Evolutionary conservation across 495 filamentous ascomycete genomes (phyloP).

Genomic region (Chaetomidium leptoderma): DNA sequence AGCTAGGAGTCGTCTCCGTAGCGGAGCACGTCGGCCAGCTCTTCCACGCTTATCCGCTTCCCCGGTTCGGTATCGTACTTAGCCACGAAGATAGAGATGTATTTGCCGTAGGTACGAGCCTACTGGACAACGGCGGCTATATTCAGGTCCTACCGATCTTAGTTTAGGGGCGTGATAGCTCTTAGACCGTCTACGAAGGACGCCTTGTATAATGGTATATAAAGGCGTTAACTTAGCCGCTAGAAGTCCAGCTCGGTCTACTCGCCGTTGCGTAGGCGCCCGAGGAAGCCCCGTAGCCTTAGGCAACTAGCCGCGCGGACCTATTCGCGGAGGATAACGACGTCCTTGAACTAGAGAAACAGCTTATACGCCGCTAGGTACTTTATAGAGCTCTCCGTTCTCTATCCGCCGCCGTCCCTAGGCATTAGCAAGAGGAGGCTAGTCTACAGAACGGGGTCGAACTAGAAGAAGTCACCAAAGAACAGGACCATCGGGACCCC

Average conservation of each 20-base stretch:
- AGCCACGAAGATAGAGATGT: slow-evolving; percentile 10
- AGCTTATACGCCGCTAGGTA: slow-evolving; percentile 8
- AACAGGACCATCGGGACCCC: slow-evolving; percentile 12
- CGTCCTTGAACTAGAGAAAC: slow-evolving; percentile 9
- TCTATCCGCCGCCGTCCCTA: slow-evolving; percentile 5
- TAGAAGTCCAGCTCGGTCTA: slow-evolving; percentile 6
- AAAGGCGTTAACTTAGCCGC: background rate
- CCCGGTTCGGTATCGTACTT: slow-evolving; percentile 5
- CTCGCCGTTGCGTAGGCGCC: slow-evolving; percentile 5
- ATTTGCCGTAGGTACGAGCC: background rate
- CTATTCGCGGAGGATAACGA: slow-evolving; percentile 15
- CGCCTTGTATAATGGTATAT: background rate
- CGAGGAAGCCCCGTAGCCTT: slow-evolving; percentile 6
- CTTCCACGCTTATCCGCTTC: slow-evolving; percentile 2
- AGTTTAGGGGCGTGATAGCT: slow-evolving; percentile 5
- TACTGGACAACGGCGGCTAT: slow-evolving; percentile 1
- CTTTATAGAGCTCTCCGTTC: slow-evolving; percentile 9
- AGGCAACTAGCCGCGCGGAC: slow-evolving; percentile 6
- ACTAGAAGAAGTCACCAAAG: slow-evolving; percentile 17
- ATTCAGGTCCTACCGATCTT: slow-evolving; percentile 9
- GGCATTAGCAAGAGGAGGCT: slow-evolving; percentile 12
- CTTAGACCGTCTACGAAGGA: slow-evolving; percentile 5
- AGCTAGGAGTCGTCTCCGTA: slow-evolving; percentile 12
- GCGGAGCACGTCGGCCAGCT: slow-evolving; percentile 5
- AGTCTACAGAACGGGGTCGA: slow-evolving; percentile 12